These are phyloP conservation scores for Wickerhamiella vanderwaltii DNA, from an alignment of 805 yeast genomes.

Conservation along the genomic window DNA sequence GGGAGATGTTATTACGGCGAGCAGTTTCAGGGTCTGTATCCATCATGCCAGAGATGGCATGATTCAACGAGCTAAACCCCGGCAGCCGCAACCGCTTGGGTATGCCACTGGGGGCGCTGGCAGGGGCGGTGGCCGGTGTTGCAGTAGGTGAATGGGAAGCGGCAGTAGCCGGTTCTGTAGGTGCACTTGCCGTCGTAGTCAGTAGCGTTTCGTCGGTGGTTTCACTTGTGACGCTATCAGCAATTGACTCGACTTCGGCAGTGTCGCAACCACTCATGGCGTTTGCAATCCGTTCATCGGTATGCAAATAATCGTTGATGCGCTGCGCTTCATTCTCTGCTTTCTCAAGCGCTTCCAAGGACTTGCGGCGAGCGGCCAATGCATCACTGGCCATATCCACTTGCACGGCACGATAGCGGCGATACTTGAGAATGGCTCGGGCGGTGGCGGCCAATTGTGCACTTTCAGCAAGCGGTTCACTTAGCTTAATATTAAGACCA, in stretches of 20 bases:
- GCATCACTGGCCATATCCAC: constrained; percentile 34
- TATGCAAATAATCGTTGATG: constrained; percentile 28
- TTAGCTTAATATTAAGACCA: constrained; percentile 44
- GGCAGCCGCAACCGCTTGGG: constrained; percentile 39
- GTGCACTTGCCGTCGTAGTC: background rate
- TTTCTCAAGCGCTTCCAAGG: constrained; percentile 31
- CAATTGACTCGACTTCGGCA: constrained; percentile 6
- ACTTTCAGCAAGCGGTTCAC: constrained; percentile 60
- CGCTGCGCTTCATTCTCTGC: constrained; percentile 36
- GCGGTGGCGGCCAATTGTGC: constrained; percentile 52
- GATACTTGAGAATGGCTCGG: constrained; percentile 46
- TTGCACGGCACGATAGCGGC: constrained; percentile 45
- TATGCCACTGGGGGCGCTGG: constrained; percentile 1
- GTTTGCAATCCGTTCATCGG: constrained; percentile 21
- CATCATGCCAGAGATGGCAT: constrained; percentile 45
- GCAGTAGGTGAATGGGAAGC: background rate
- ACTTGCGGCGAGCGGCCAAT: constrained; percentile 27
- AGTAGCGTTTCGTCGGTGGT: background rate
- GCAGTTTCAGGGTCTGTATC: constrained; percentile 58
- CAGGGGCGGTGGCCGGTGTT: background rate
- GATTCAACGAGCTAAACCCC: constrained; percentile 39
- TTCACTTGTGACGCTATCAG: background rate
- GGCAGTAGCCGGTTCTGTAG: background rate
- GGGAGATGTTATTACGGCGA: constrained; percentile 39
- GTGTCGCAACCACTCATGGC: constrained; percentile 12